Evolutionary conservation across 2,329 filamentous ascomycete genomes (phyloP).

Genomic region (Chaetomiaceae sp.): DNA sequence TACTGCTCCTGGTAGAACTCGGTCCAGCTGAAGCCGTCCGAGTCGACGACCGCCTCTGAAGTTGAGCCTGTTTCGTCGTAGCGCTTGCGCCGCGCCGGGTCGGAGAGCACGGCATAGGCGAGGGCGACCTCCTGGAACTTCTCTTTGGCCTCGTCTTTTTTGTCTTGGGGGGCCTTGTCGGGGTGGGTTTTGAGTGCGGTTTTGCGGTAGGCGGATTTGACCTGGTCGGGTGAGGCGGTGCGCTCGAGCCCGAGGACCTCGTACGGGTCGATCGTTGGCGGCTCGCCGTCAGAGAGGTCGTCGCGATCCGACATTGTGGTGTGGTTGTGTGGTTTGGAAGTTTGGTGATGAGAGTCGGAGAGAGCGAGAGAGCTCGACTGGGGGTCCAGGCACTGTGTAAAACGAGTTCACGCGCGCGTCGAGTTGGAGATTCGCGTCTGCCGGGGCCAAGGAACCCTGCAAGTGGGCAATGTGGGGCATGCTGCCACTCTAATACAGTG

Average conservation of each 20-base stretch:
- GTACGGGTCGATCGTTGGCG: constrained; percentile 70
- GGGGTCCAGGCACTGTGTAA: too few species aligned
- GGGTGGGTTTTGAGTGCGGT: constrained; percentile 83
- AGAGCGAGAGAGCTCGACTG: too few species aligned
- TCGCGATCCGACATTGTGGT: constrained; percentile 44
- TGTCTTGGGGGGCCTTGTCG: constrained; percentile 68
- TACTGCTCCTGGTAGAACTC: constrained; percentile 86
- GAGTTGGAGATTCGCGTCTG: too few species aligned
- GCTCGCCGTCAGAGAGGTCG: constrained; percentile 48
- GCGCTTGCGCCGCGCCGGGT: constrained; percentile 70
- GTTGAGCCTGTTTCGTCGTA: constrained; percentile 92
- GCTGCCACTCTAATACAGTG: too few species aligned
- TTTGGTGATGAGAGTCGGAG: too few species aligned
- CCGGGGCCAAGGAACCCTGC: too few species aligned
- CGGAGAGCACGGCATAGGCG: constrained; percentile 88
- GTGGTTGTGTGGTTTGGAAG: neutral
- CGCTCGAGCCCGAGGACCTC: constrained; percentile 67
- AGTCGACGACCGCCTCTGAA: constrained; percentile 71
- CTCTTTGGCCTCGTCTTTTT: constrained; percentile 68
- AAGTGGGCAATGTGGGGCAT: too few species aligned
- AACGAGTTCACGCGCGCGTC: too few species aligned
- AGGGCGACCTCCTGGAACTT: constrained; percentile 90
- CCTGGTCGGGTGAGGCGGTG: constrained; percentile 67
- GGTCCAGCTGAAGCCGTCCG: constrained; percentile 82
- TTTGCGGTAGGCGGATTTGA: constrained; percentile 90